Evolutionary conservation across 1,284 basidiomycete species (phyloP).

Genomic region (Irpex sp.): DNA sequence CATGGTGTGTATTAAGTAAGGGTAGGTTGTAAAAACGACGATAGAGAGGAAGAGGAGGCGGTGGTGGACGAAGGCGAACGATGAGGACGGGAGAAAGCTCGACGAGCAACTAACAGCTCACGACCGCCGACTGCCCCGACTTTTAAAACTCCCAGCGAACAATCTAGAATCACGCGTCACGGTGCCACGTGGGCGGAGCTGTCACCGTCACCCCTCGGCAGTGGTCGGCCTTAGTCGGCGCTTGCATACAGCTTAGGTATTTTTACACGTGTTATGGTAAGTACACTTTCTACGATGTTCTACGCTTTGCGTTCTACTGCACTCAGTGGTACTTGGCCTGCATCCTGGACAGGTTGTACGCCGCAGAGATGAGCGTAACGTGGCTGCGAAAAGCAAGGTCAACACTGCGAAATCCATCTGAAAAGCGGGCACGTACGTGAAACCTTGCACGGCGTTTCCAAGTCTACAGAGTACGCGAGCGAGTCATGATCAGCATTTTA

Average conservation of each 20-base stretch:
- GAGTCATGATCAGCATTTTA: background rate
- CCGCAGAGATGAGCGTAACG: conserved; percentile 79
- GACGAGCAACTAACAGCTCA: conserved; percentile 6
- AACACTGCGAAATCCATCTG: background rate
- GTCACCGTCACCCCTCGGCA: conserved; percentile 8
- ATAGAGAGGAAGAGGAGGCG: background rate
- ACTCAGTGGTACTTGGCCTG: conserved; percentile 14
- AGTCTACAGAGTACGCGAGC: conserved; percentile 38
- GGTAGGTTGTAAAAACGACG: background rate
- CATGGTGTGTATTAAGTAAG: conserved; percentile 21
- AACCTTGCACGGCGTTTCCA: conserved; percentile 84
- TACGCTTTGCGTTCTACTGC: background rate
- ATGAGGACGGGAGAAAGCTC: conserved; percentile 15
- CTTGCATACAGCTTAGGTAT: background rate
- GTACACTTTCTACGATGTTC: background rate
- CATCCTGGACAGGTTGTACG: conserved; percentile 76
- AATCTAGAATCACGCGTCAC: conserved; percentile 26
- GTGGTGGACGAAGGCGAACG: conserved; percentile 5
- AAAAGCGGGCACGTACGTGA: conserved; percentile 57
- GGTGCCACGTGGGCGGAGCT: conserved; percentile 1
- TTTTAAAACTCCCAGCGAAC: background rate
- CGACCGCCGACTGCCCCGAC: background rate
- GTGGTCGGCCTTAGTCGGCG: background rate
- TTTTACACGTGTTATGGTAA: background rate
- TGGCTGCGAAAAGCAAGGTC: conserved; percentile 42